These are phyloP conservation scores for Vitis rupestris DNA, from an alignment of 164 flowering plant species.

Conservation along the genomic window DNA sequence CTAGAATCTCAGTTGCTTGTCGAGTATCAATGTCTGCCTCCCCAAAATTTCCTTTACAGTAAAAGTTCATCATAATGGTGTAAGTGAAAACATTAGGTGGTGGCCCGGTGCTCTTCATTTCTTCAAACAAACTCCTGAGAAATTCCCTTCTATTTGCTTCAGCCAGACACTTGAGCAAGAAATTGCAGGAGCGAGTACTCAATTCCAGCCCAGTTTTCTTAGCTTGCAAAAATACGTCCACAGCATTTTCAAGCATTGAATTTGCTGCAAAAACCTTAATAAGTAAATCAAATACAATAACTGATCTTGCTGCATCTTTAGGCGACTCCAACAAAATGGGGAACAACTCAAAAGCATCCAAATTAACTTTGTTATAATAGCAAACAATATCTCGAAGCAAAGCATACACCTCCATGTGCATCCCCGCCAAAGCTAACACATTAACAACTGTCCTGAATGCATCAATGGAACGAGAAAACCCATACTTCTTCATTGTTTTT, in stretches of 20 bases:
- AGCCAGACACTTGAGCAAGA: slow-evolving; percentile 51
- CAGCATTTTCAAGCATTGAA: slow-evolving; percentile 48
- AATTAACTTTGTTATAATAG: slow-evolving; percentile 23
- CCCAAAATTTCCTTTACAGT: slow-evolving; percentile 27
- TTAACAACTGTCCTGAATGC: slow-evolving; percentile 39
- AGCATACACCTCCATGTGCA: slow-evolving; percentile 34
- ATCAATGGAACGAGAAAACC: slow-evolving; percentile 36
- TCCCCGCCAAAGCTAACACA: slow-evolving; percentile 44
- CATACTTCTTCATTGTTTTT: slow-evolving; percentile 29
- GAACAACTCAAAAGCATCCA: slow-evolving; percentile 29
- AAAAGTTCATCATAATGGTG: slow-evolving; percentile 55
- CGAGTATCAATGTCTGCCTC: slow-evolving; percentile 17
- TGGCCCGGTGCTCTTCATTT: slow-evolving; percentile 55
- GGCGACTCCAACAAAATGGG: slow-evolving; percentile 26
- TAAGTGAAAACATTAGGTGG: slow-evolving; percentile 52
- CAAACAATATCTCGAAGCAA: slow-evolving; percentile 46
- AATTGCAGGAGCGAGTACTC: slow-evolving; percentile 42
- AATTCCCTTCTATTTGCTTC: slow-evolving; percentile 31
- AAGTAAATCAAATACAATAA: slow-evolving; percentile 34
- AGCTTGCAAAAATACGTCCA: slow-evolving; percentile 35
- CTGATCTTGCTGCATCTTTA: slow-evolving; percentile 11
- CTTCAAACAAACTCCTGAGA: slow-evolving; percentile 36
- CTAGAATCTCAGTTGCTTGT: slow-evolving; percentile 37
- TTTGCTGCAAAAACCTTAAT: slow-evolving; percentile 50
- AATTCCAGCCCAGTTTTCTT: slow-evolving; percentile 34